Conservation (phyloP, 495 filamentous ascomycete genomes). For the Mytilinidion resinicola region DNA sequence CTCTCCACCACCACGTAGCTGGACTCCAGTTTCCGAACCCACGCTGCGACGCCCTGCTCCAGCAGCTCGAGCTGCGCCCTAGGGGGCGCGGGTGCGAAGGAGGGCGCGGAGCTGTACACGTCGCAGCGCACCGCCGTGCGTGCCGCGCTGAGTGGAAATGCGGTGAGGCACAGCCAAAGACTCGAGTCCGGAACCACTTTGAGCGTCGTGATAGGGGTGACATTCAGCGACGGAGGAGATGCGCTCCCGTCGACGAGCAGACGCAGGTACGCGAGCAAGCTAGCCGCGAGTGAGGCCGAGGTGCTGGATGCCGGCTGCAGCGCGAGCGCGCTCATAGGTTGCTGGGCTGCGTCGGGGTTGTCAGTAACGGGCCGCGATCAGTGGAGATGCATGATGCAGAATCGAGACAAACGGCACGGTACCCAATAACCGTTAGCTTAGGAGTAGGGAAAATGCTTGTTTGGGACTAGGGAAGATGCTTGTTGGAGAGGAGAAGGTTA, state of each 20-base stretch:
- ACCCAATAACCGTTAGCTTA: no score
- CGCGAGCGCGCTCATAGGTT: neutral
- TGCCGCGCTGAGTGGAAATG: constrained; percentile 9
- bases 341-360: neutral
- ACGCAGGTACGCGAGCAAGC: neutral
- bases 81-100: neutral
- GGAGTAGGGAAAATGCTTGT: no score
- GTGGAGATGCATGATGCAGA: neutral
- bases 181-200: constrained; percentile 1
- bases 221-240: neutral
- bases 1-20: constrained; percentile 4
- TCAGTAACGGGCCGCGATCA: constrained; percentile 1
- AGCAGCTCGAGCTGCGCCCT: neutral
- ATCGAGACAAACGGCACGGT: neutral
- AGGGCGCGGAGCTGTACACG: neutral
- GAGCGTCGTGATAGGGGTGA: constrained; percentile 11
- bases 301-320: neutral
- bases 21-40: constrained; percentile 11
- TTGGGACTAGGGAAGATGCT: no score
- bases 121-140: constrained; percentile 8
- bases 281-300: neutral
- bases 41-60: neutral
- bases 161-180: constrained; percentile 10
- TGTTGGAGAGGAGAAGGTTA: no score
- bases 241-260: neutral